Percentiles rank a stretch among this genome's conserved stretches.
Evolutionary conservation across 106 monocot genomes (phyloP).

Genomic region (Amphibolis antarctica): DNA sequence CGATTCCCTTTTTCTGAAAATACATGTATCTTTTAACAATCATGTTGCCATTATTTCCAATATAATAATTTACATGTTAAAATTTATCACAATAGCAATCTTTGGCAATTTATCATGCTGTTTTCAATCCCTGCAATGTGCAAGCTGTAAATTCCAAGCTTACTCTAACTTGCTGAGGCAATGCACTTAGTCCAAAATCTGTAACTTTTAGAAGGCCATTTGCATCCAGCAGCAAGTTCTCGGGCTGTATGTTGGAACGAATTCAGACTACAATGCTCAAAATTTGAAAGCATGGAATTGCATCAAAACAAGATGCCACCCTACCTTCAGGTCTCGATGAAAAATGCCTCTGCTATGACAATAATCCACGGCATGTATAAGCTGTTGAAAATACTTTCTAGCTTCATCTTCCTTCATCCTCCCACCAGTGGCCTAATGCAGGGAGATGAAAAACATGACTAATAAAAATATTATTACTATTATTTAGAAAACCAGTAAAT

Average conservation of each 20-base stretch:
- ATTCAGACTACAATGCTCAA: neutral
- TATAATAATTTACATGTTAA: too few species aligned
- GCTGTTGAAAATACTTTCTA: conserved; percentile 88
- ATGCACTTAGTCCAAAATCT: conserved; percentile 93
- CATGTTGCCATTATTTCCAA: too few species aligned
- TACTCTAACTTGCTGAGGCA: conserved; percentile 64
- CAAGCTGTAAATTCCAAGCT: neutral
- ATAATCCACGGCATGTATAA: conserved; percentile 90
- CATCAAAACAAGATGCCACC: neutral
- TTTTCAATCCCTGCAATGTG: neutral
- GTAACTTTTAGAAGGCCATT: conserved; percentile 71
- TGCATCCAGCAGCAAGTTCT: conserved; percentile 63
- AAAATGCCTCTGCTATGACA: conserved; percentile 93
- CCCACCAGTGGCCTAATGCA: conserved; percentile 43
- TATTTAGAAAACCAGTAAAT: neutral
- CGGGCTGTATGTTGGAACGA: conserved; percentile 20
- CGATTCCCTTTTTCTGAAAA: too few species aligned
- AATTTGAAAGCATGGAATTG: neutral
- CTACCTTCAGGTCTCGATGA: conserved; percentile 88
- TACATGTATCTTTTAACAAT: too few species aligned
- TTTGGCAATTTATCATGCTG: neutral
- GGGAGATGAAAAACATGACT: neutral
- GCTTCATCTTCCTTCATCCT: conserved; percentile 88
- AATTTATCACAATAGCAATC: neutral
- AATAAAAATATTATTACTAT: neutral